phyloP scores from a whole-genome alignment of 73 alveolate species.

The Breviolum minutum region DNA sequence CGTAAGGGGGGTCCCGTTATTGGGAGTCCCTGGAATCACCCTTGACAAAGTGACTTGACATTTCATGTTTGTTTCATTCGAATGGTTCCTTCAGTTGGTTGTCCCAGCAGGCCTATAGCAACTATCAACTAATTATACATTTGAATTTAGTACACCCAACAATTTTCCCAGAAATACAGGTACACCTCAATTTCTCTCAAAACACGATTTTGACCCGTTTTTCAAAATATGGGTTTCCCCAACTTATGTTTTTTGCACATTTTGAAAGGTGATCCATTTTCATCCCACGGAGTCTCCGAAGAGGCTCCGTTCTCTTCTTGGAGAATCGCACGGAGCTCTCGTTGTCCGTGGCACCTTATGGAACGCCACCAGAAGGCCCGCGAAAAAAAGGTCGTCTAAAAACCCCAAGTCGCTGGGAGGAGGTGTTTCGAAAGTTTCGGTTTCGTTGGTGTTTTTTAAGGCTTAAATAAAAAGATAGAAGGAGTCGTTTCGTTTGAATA shows the following conservation, averaged over 20 bases:
- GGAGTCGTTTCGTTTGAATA: too few species aligned
- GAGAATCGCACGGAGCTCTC: slow-evolving; percentile 81
- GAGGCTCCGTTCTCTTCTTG: slow-evolving; percentile 81
- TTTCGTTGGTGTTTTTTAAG: neutral
- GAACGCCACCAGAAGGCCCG: slow-evolving; percentile 45
- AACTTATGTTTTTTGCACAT: neutral
- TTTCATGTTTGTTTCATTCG: too few species aligned
- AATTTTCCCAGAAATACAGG: too few species aligned
- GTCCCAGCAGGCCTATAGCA: too few species aligned
- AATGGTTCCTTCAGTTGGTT: too few species aligned
- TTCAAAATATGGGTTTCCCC: neutral
- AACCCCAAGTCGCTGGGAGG: neutral
- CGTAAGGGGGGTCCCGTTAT: too few species aligned
- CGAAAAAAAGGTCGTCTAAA: neutral
- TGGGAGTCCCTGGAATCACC: too few species aligned
- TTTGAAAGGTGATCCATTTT: neutral
- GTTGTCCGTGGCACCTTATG: slow-evolving; percentile 73
- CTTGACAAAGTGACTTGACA: too few species aligned
- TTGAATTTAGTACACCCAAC: too few species aligned
- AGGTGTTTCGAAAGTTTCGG: neutral
- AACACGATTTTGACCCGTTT: too few species aligned
- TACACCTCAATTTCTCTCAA: too few species aligned
- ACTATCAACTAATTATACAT: too few species aligned
- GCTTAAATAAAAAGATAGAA: neutral
- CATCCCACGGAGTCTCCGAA: neutral